Evolutionary conservation across 495 filamentous ascomycete genomes (phyloP), one percentile per base, ranked within the genome.

Genomic region (Elaphomyces granulatus): DNA sequence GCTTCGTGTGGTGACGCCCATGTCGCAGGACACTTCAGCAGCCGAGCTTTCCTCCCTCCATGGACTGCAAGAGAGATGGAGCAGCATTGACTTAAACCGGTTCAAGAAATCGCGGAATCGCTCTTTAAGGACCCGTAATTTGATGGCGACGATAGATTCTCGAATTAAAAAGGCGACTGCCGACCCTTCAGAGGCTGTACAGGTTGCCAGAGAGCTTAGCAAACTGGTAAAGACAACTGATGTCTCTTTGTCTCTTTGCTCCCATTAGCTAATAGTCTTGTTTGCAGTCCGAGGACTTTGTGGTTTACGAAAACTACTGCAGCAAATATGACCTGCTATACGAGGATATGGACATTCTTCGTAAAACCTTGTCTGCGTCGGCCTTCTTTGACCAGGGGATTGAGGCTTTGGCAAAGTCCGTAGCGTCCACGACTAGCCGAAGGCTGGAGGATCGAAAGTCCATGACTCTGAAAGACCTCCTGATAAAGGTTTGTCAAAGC

Each of bases 301-400:
- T 80, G 52, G 64, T 74, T 17, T 96, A 96, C 53, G 81, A 88
- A 53, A 80, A 87, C 42, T 96, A 90, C 47, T 81, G 80, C 20
- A 77, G 77, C 36, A 86, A 85, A 54, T 93, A 87, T 60, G 83
- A 93, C 46, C 55, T 83, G 38, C 78, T 94, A 62, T 70, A 77
- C 20, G 75, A 82, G 45, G 84, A 90, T 42, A 59, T 88, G 20
- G 71, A 72, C n/a, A 64, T 76, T 7, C 61, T 80, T 12, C 79
- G 80, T 28, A 72, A 73, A 34, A 73, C 70, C 9, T 67, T 87
- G 40, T 74, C 81, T 17, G 69, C 79, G n/a, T 94, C 85, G 83
- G 64, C 73, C 35, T 67, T 70, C 3, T 87, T 82, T 49, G 87
- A 94, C 45, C 80, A 77, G 54, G 92, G 88, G 2, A 77, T 94